phyloP scores from a whole-genome alignment of 2,329 filamentous ascomycete species.

The Hypoxylon sp. region DNA sequence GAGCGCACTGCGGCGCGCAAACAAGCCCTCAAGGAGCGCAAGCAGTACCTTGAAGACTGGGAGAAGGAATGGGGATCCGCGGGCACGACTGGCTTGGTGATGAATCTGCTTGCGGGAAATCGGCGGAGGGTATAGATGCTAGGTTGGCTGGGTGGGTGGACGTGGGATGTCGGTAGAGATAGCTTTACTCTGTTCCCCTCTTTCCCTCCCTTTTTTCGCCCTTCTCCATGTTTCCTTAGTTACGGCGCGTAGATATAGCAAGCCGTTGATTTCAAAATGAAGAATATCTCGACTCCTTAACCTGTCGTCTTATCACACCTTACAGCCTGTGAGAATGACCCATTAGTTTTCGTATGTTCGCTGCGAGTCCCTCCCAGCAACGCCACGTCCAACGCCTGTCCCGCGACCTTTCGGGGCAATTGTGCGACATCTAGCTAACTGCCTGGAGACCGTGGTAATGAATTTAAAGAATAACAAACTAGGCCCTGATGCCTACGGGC shows the following conservation, averaged over 20 bases:
- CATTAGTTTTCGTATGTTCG: background rate
- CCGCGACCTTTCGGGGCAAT: background rate
- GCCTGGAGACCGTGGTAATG: background rate
- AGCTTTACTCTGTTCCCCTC: background rate
- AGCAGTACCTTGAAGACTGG: conserved; percentile 30
- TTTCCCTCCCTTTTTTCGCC: background rate
- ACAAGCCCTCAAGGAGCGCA: conserved; percentile 25
- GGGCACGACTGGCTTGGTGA: conserved; percentile 1
- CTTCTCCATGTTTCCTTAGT: background rate
- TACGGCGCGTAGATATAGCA: background rate
- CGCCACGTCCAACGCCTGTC: background rate
- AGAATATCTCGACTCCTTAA: background rate
- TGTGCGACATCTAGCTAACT: background rate
- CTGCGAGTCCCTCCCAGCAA: background rate
- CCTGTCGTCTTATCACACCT: background rate
- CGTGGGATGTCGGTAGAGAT: background rate
- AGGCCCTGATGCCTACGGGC: background rate
- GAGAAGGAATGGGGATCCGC: conserved; percentile 35
- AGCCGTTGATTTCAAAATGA: background rate
- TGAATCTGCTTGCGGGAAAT: conserved; percentile 16
- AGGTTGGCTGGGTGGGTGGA: background rate
- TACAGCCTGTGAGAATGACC: background rate
- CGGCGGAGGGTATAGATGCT: conserved; percentile 7
- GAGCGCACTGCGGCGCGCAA: conserved; percentile 3
- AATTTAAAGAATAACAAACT: background rate